Conservation (phyloP, 2,329 filamentous ascomycete species). For the Cercospora sp. region DNA sequence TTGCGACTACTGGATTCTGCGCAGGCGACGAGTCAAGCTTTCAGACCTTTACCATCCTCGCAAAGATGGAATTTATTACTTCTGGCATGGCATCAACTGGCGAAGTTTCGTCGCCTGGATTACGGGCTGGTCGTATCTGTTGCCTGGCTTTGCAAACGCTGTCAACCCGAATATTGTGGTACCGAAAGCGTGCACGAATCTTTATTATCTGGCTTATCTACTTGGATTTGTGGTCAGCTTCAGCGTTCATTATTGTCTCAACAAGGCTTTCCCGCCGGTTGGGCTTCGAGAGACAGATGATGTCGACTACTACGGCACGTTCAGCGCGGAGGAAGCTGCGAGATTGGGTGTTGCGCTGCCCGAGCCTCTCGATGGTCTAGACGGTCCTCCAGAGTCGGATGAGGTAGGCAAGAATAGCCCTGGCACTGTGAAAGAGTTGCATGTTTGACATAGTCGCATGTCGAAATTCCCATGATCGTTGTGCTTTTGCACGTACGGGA, state of each 20-base stretch:
- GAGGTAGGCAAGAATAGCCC: slow-evolving; percentile 9
- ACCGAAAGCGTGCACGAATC: slow-evolving; percentile 39
- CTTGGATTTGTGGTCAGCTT: slow-evolving; percentile 46
- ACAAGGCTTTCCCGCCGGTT: slow-evolving; percentile 36
- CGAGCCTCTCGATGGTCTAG: slow-evolving; percentile 20
- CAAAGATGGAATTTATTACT: slow-evolving; percentile 47
- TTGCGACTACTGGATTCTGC: slow-evolving; percentile 50
- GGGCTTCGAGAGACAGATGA: slow-evolving; percentile 39
- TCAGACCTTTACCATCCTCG: slow-evolving; percentile 46
- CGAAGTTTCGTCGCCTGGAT: slow-evolving; percentile 47
- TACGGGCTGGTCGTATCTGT: slow-evolving; percentile 33
- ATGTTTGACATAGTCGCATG: not conserved
- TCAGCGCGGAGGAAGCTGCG: slow-evolving; percentile 33
- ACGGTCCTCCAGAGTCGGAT: not conserved
- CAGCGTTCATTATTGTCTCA: slow-evolving; percentile 37
- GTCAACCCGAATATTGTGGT: slow-evolving; percentile 45
- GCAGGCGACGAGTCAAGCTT: slow-evolving; percentile 44
- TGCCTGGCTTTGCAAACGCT: slow-evolving; percentile 45
- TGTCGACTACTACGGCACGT: slow-evolving; percentile 40
- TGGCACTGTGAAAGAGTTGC: not conserved
- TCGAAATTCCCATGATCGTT: not conserved
- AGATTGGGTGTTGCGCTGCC: slow-evolving; percentile 27
- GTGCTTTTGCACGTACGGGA: not conserved
- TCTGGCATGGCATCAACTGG: slow-evolving; percentile 47
- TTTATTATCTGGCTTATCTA: slow-evolving; percentile 48